A percentile compares a stretch with the other conserved stretches of the same genome.
Evolutionary conservation across 2,329 filamentous ascomycete species (phyloP).

Genomic region (Colletotrichum scovillei): DNA sequence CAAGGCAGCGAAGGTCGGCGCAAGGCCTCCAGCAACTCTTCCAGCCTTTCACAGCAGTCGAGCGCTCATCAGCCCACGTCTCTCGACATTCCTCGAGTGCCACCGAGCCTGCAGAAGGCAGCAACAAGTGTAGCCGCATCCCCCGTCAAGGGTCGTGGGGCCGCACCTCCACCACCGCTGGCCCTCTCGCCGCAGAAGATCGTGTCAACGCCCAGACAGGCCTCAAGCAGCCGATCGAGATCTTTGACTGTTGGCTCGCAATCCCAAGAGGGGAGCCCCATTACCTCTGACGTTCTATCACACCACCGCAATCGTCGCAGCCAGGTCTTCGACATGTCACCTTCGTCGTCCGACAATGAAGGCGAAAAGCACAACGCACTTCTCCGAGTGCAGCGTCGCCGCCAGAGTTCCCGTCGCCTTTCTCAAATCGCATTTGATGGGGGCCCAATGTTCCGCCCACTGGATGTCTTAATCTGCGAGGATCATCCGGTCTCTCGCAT

Average conservation of each 20-base stretch:
- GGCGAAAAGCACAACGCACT: constrained; percentile 91
- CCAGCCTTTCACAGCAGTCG: constrained; percentile 84
- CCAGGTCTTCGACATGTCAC: constrained; percentile 95
- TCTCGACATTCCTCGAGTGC: constrained; percentile 77
- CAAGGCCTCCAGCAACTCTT: constrained; percentile 92
- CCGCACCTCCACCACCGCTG: constrained; percentile 61
- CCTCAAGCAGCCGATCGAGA: constrained; percentile 77
- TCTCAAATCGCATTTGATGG: constrained; percentile 91
- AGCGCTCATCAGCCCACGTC: constrained; percentile 75
- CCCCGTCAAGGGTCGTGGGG: constrained; percentile 66
- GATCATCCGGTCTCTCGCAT: constrained; percentile 96
- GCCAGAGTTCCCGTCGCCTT: constrained; percentile 94
- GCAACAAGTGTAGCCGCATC: constrained; percentile 63
- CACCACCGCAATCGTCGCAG: constrained; percentile 91
- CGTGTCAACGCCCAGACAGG: constrained; percentile 69
- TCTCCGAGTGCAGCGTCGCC: constrained; percentile 88
- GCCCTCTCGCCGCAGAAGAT: constrained; percentile 73
- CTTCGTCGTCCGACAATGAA: constrained; percentile 97
- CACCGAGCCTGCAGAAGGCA: constrained; percentile 70
- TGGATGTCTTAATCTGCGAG: constrained; percentile 96
- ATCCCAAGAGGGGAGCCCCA: constrained; percentile 90
- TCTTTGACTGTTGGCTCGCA: constrained; percentile 95
- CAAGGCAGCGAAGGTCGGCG: constrained; percentile 81
- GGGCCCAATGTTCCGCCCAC: constrained; percentile 85
- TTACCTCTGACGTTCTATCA: constrained; percentile 74